phyloP scores from a whole-genome alignment of 495 filamentous ascomycete genomes.

The Aspergillus biplanus region DNA sequence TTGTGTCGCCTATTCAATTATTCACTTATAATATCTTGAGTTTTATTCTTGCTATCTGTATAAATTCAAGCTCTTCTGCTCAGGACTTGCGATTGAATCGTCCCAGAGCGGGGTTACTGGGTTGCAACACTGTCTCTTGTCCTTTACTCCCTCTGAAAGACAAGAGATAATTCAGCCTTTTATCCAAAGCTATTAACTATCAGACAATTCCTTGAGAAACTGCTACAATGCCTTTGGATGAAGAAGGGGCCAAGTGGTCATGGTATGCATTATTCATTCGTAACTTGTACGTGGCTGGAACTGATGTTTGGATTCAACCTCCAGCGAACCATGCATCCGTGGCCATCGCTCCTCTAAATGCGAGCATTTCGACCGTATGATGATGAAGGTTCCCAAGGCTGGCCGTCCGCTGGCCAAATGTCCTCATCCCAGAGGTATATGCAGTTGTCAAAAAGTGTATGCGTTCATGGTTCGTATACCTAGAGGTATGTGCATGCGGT shows the following conservation, averaged over 20 bases:
- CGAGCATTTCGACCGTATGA: conserved; percentile 71
- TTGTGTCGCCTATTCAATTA: too few species aligned
- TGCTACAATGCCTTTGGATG: conserved; percentile 50
- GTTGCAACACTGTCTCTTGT: not conserved
- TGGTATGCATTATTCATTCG: conserved; percentile 38
- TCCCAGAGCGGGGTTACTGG: too few species aligned
- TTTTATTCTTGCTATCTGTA: too few species aligned
- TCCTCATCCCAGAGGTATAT: conserved; percentile 68
- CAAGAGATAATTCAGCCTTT: not conserved
- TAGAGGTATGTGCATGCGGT: conserved; percentile 36
- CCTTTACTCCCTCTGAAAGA: not conserved
- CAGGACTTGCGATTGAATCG: too few species aligned
- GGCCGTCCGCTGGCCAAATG: conserved; percentile 78
- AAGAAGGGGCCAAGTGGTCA: conserved; percentile 55
- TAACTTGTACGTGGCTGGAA: not conserved
- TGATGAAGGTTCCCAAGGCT: conserved; percentile 80
- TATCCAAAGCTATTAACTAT: not conserved
- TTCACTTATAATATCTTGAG: too few species aligned
- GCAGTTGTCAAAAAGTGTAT: conserved; percentile 56
- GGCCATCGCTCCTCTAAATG: conserved; percentile 88
- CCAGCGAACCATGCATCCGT: conserved; percentile 80
- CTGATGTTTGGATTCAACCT: conserved; percentile 1
- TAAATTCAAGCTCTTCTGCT: too few species aligned
- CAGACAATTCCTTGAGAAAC: not conserved
- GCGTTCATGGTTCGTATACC: conserved; percentile 59